Conservation (phyloP, 805 yeast species). For the Yarrowia sp. region DNA sequence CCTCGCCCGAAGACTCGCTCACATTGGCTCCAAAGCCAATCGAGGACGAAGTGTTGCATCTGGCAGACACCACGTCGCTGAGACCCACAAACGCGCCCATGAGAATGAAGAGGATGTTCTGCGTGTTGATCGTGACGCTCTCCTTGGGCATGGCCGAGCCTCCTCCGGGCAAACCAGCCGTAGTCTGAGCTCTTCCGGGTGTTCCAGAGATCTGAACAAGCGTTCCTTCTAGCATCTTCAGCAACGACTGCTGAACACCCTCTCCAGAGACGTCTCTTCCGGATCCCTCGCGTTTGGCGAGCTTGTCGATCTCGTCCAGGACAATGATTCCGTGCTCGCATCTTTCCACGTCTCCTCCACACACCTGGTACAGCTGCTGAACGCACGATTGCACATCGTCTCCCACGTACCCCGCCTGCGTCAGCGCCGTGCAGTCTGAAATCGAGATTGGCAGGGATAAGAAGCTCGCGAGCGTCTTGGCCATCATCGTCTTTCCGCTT, state of each 20-base stretch:
- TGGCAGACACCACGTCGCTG: conserved; percentile 47
- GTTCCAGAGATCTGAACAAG: conserved; percentile 43
- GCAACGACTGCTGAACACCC: conserved; percentile 60
- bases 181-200: conserved; percentile 15
- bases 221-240: conserved; percentile 59
- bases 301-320: conserved; percentile 57
- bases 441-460: conserved; percentile 49
- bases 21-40: conserved; percentile 29
- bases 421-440: conserved; percentile 59
- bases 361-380: conserved; percentile 49
- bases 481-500: conserved; percentile 53
- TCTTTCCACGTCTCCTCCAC: conserved; percentile 51
- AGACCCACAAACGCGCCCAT: conserved; percentile 66
- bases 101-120: conserved; percentile 53
- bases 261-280: conserved; percentile 61
- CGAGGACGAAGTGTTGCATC: conserved; percentile 34
- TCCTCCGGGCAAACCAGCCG: conserved; percentile 10
- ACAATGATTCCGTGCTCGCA: conserved; percentile 57
- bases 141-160: conserved; percentile 17
- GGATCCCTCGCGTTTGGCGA: conserved; percentile 49
- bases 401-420: conserved; percentile 66
- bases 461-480: conserved; percentile 19
- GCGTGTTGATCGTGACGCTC: conserved; percentile 48
- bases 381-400: conserved; percentile 61
- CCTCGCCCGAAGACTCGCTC: background rate